Evolutionary conservation across 306 rosid species (phyloP).

Genomic region (Prunus mume): DNA sequence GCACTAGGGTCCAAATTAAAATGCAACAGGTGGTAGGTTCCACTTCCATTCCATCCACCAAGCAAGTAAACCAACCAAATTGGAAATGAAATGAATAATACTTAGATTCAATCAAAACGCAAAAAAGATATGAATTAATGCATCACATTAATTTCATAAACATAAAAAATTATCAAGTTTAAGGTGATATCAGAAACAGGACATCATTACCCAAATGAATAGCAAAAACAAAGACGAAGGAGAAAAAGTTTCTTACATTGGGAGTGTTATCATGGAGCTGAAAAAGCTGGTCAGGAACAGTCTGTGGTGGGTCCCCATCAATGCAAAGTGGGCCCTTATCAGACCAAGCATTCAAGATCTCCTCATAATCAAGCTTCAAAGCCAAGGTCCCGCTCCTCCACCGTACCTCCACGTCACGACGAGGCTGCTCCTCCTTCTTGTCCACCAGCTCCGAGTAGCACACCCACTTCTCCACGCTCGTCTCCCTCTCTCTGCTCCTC

Average conservation of each 20-base stretch:
- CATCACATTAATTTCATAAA: too few species aligned
- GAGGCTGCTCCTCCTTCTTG: constrained; percentile 55
- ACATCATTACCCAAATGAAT: not conserved
- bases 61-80: not conserved
- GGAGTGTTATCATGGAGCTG: constrained; percentile 12
- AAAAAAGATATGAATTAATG: too few species aligned
- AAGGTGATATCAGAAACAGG: too few species aligned
- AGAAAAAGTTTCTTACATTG: constrained; percentile 38
- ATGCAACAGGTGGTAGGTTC: not conserved
- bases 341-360: constrained; percentile 86
- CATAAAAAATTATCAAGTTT: too few species aligned
- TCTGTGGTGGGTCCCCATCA: constrained; percentile 50
- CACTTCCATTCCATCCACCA: not conserved
- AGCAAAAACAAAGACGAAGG: not conserved
- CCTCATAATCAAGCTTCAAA: constrained; percentile 81
- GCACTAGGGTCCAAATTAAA: constrained; percentile 5
- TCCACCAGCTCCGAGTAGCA: constrained; percentile 82
- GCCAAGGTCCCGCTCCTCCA: constrained; percentile 26
- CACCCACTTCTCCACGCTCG: constrained; percentile 76
- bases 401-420: constrained; percentile 21
- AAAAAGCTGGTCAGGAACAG: constrained; percentile 47
- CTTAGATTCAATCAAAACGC: too few species aligned
- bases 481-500: constrained; percentile 53
- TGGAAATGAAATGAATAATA: too few species aligned
- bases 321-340: constrained; percentile 72